phyloP scores from a whole-genome alignment of 78 protist species.

The Dictyostelium purpureum region DNA sequence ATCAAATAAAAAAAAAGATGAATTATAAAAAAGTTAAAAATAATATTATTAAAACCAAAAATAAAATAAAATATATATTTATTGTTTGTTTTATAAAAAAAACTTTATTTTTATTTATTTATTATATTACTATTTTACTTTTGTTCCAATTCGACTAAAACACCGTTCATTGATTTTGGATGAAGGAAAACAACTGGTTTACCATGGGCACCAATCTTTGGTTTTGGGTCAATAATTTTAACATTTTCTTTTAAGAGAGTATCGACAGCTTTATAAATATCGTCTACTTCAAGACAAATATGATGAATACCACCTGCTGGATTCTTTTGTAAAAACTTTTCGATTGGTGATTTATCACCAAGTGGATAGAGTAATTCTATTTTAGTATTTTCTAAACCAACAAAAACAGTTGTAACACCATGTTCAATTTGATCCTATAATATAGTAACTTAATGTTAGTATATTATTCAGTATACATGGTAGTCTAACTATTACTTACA shows the following conservation, averaged over 20 bases:
- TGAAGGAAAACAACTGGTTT: slow-evolving; percentile 97
- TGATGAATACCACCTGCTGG: slow-evolving; percentile 96
- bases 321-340: slow-evolving; percentile 88
- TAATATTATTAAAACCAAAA: neutral
- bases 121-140: slow-evolving; percentile 18
- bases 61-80: neutral
- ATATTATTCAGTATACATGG: neutral
- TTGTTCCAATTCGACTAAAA: slow-evolving; percentile 96
- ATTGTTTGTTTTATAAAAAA: neutral
- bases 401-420: slow-evolving; percentile 95
- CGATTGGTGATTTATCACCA: slow-evolving; percentile 92
- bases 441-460: neutral
- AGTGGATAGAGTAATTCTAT: slow-evolving; percentile 93
- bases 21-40: neutral
- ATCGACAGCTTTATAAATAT: slow-evolving; percentile 56
- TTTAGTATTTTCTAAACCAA: slow-evolving; percentile 90
- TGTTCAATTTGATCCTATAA: slow-evolving; percentile 91
- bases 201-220: slow-evolving; percentile 98
- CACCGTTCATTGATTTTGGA: slow-evolving; percentile 95
- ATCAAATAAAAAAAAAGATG: neutral
- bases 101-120: neutral
- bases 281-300: slow-evolving; percentile 94
- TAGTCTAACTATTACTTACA: slow-evolving; percentile 15
- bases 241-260: slow-evolving; percentile 63
- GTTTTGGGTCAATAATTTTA: slow-evolving; percentile 82